These are phyloP conservation scores for Clitoria ternatea DNA, from an alignment of 306 rosid genomes.

Conservation along the genomic window DNA sequence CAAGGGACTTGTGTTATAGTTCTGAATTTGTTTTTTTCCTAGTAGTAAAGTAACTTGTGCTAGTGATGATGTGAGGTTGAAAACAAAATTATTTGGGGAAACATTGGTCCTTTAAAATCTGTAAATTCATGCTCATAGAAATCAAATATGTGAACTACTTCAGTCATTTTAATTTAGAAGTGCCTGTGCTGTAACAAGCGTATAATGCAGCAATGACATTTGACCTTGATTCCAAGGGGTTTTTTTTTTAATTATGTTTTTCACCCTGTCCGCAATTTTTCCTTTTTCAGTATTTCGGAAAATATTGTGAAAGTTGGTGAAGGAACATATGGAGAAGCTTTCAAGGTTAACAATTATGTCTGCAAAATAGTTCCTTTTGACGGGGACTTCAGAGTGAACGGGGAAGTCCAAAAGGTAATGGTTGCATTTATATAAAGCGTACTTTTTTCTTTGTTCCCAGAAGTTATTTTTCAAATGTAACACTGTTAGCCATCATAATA, in stretches of 20 bases:
- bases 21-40: neutral
- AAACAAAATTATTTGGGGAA: neutral
- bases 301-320: constrained; percentile 75
- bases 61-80: neutral
- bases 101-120: neutral
- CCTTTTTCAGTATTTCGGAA: constrained; percentile 51
- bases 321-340: constrained; percentile 96
- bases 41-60: neutral
- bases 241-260: constrained; percentile 5
- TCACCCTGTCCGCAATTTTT: constrained; percentile 11
- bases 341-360: constrained; percentile 68
- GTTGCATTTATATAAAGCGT: neutral
- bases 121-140: neutral
- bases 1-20: neutral
- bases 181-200: neutral
- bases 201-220: neutral
- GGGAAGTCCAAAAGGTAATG: constrained; percentile 86
- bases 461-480: constrained; percentile 7
- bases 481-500: neutral
- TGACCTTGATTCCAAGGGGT: neutral
- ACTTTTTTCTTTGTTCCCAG: neutral
- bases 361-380: constrained; percentile 93
- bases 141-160: neutral
- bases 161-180: neutral
- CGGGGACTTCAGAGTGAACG: constrained; percentile 79